Evolutionary conservation across 352 stramenopile species (phyloP), one percentile per base, ranked within the genome.

Genomic region (Globisporangium sylvaticum): DNA sequence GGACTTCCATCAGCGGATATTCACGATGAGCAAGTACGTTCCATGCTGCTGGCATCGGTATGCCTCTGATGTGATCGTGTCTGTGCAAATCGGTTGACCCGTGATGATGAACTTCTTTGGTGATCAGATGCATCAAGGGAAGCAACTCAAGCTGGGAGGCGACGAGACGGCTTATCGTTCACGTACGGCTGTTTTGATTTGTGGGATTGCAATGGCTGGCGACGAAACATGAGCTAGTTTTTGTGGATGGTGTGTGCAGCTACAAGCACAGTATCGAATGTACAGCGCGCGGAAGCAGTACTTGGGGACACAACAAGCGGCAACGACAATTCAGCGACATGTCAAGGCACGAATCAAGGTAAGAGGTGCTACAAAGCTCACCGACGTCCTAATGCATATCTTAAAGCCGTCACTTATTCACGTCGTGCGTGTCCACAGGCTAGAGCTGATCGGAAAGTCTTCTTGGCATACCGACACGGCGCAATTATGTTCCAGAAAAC

Each of bases 221-320:
- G 4, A 9, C 8, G n/a, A 14, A 46, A n/a, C 39, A n/a, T 4
- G 15, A 46, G 39, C 39, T 46, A 46, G n/a, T 15, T n/a, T 22
- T 50, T 22, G 42, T 24, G 4, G 18, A 50, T 50, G 18, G 29
- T 39, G 20, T 62, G 6, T 54, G 22, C 65, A 94, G 86, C 66
- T 94, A 10, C 84, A 94, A 77, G 86, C 74, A 3, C 80, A 87
- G 25, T 92, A 86, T 39, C 81, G 86, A 32, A 89, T 89, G 84
- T 90, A 88, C 44, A 81, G 72, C 25, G 73, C 74, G 25, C 70
- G 83, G 22, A 89, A 90, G 65, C 67, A 70, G 24, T 94, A 80
- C 54, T 59, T 75, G 46, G 58, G 46, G 0, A 70, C 76, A 65
- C 74, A 69, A 18, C 65, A 66, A 15, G 79, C 84, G 20, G 70